Evolutionary conservation across 441 rosid species (phyloP).

Genomic region (Cnidoscolus chayamansa): DNA sequence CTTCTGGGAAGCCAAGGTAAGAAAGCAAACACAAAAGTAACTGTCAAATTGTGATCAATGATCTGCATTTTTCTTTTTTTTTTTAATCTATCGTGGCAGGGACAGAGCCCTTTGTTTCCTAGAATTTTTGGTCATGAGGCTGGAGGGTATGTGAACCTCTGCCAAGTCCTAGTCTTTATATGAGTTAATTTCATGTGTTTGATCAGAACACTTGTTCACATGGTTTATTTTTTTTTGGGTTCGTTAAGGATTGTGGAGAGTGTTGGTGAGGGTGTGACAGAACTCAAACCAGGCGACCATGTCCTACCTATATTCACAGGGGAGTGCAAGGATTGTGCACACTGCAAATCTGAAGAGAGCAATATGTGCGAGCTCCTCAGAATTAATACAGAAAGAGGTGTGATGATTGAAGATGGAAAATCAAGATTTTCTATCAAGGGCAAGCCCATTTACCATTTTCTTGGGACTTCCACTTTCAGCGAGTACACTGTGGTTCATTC

Average conservation of each 20-base stretch:
- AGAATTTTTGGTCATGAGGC: slow-evolving; percentile 51
- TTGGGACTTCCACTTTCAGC: slow-evolving; percentile 55
- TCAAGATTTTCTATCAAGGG: slow-evolving; percentile 52
- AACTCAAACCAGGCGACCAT: slow-evolving; percentile 50
- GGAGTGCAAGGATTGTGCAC: slow-evolving; percentile 47
- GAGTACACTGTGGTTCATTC: slow-evolving; percentile 53
- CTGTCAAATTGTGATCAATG: too few relatives aligned
- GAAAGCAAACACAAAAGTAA: too few relatives aligned
- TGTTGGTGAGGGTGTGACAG: slow-evolving; percentile 52
- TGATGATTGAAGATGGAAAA: slow-evolving; percentile 47
- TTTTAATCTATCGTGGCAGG: slow-evolving; percentile 23
- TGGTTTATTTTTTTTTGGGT: neutral
- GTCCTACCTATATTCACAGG: slow-evolving; percentile 62
- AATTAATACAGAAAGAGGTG: slow-evolving; percentile 51
- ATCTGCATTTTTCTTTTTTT: too few relatives aligned
- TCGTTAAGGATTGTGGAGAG: slow-evolving; percentile 48
- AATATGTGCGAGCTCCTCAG: slow-evolving; percentile 55
- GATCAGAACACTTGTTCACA: too few relatives aligned
- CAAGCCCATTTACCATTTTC: slow-evolving; percentile 48
- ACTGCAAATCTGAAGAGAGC: slow-evolving; percentile 54
- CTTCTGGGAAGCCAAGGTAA: slow-evolving; percentile 61
- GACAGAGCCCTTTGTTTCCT: slow-evolving; percentile 46
- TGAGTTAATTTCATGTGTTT: too few relatives aligned
- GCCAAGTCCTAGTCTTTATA: too few relatives aligned
- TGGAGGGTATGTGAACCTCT: slow-evolving; percentile 33